Percentiles rank a stretch among this genome's conserved stretches.
These are phyloP conservation scores for Oryza meyeriana DNA, from an alignment of 176 grass and related monocot genomes.

Conservation along the genomic window DNA sequence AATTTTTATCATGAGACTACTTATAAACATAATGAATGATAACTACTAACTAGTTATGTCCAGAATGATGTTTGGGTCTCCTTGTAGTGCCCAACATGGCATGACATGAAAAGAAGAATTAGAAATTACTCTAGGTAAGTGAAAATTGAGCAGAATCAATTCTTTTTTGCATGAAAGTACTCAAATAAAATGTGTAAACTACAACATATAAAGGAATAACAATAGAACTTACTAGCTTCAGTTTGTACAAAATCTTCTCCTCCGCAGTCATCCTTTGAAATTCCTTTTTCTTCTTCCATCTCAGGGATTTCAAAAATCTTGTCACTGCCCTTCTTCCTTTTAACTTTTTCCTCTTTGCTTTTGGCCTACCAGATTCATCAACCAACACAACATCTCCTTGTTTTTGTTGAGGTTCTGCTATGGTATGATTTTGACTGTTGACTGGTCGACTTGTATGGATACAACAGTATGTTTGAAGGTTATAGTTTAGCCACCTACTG, in stretches of 20 bases:
- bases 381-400: constrained; percentile 10
- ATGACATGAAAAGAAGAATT: constrained; percentile 9
- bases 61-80: not conserved
- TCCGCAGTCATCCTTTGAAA: constrained; percentile 88
- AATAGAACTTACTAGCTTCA: constrained; percentile 61
- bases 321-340: constrained; percentile 87
- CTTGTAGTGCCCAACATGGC: not conserved
- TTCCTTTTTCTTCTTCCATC: constrained; percentile 94
- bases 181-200: not conserved
- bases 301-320: constrained; percentile 86
- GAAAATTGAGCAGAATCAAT: not conserved
- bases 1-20: not conserved
- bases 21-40: not conserved
- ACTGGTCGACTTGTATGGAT: constrained; percentile 49
- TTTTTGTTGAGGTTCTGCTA: constrained; percentile 26
- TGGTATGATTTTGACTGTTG: constrained; percentile 30
- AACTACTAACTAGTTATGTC: not conserved
- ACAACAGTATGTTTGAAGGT: constrained; percentile 31
- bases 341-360: constrained; percentile 82
- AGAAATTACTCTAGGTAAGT: not conserved
- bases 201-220: not conserved
- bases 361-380: constrained; percentile 38
- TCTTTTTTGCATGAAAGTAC: not conserved
- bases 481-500: constrained; percentile 13
- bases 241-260: constrained; percentile 93